Base-by-base conservation (phyloP, 163 green algal species). In the Smithsoniella earleae region DNA sequence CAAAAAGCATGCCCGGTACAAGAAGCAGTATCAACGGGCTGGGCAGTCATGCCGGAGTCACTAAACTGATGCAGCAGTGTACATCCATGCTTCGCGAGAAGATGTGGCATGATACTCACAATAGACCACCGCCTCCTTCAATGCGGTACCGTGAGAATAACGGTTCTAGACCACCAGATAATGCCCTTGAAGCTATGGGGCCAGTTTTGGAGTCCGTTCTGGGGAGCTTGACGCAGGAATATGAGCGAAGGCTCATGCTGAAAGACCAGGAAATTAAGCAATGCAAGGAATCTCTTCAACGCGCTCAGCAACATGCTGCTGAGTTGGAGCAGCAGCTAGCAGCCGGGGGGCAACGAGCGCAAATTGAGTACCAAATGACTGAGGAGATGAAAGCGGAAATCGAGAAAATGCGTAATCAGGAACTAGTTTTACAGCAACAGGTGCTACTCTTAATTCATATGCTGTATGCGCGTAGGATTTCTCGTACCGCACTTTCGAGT, bases 261-360 rank as follows among this genome's bases (percentile, higher is more conserved):
- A 96, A 90, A 73, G 90, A 96, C 62, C 82, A 89, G 13, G 87
- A 94, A 66, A 74, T 92, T 38, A 86, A 86, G 2, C 46, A 20
- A 45, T 28, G 6, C 38, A 62, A 34, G 18, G 66, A 75, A 27
- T 22, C 36, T 8, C 22, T 75, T 20, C 18, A 62, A 18, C 22
- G 3, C 3, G 66, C 37, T 3, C 38, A 75, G 22, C 30, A 69
- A 33, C n/a, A 43, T 13, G 58, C 58, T 16, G 27, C 18, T 43
- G 27, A 30, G 4, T 69, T 69, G 22, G 58, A 69, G 25, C 58
- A 69, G 58, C 58, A 69, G 27, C 58, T 69, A 30, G 34, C 8
- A 25, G 6, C 58, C 43, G 58, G 58, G 27, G 58, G 58, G 6
- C 27, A 36, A 13, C 58, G 34, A 33, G 58, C 58, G 25, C 58